Evolutionary conservation across 1,139 yeast genomes (phyloP), one percentile per base, ranked within the genome.

Genomic region (Candida anutae): DNA sequence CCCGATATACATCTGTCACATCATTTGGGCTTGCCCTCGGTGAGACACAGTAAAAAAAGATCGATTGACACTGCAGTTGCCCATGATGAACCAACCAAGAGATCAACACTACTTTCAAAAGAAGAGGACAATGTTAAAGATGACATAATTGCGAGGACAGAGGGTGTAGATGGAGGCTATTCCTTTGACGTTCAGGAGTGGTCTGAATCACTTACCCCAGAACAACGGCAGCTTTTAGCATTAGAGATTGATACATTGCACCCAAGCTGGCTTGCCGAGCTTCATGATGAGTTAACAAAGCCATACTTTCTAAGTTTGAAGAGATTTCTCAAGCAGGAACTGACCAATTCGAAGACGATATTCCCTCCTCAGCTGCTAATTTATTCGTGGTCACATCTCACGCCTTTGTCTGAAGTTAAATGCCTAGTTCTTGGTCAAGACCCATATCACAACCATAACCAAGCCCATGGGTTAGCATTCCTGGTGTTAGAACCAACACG

Each of bases 391-490:
- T 79, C 94, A 2, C 72, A 87, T 25, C 64, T 78, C 19, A 85
- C 97, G 0, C 95, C 96, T 0, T 61, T 90, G 20, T 64, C 74
- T 5, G 53, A 69, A 2, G 81, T 88, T 17, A 78, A 76, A 45
- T 93, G 93, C 19, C 69, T 90, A 3, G 67, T 93, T 12, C 61
- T 93, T 25, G 99, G 99, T 1, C 99, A 90, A 51, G 99, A 90
- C 50, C 99, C 99, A 0, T 90, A 90, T 49, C 98, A 93, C 52
- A 87, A 87, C 48, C 56, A 55, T 42, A 82, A 83, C 46, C 98
- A 90, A 51, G 99, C 99, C 0, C 98, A 90, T 46, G 99, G 99
- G 0, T 61, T 90, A 16, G 97, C 98, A 4, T 90, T 90, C 45
- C 81, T 94, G 9, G 98, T 90, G 2, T 65, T 75, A 28, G 80